phyloP scores from a whole-genome alignment of 1,284 basidiomycete species.

The Ustilago bromivora region DNA sequence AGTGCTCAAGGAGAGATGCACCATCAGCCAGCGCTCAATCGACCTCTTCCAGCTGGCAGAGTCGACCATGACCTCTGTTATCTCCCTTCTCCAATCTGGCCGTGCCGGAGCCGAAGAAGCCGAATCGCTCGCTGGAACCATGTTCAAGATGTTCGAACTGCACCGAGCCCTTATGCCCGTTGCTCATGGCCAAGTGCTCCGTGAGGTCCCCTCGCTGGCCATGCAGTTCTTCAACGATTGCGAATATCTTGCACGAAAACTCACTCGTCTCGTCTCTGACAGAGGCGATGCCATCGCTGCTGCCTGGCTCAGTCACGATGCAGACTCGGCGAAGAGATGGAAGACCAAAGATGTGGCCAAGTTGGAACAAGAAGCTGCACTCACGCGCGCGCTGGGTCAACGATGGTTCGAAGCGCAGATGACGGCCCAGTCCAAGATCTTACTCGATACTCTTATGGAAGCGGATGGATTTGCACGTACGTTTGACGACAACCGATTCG shows the following conservation, averaged over 20 bases:
- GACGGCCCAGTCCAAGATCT: slow-evolving; percentile 71
- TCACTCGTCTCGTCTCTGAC: slow-evolving; percentile 54
- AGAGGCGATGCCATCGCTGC: slow-evolving; percentile 65
- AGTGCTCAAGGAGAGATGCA: slow-evolving; percentile 36
- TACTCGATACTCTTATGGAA: slow-evolving; percentile 74
- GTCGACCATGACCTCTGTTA: slow-evolving; percentile 24
- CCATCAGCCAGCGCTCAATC: slow-evolving; percentile 49
- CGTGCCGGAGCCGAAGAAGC: slow-evolving; percentile 5
- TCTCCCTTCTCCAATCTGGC: slow-evolving; percentile 15
- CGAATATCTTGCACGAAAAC: slow-evolving; percentile 74
- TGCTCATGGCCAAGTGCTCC: slow-evolving; percentile 74
- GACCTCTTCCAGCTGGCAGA: slow-evolving; percentile 43
- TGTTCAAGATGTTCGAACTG: slow-evolving; percentile 78
- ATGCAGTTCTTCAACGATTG: slow-evolving; percentile 91
- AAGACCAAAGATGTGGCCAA: slow-evolving; percentile 20
- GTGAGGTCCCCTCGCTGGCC: slow-evolving; percentile 74
- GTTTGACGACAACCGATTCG: slow-evolving; percentile 80
- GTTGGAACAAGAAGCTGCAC: slow-evolving; percentile 47
- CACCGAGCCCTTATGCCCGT: slow-evolving; percentile 86
- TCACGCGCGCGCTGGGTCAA: slow-evolving; percentile 47
- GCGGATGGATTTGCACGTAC: slow-evolving; percentile 81
- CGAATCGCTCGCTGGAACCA: slow-evolving; percentile 22
- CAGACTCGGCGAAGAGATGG: slow-evolving; percentile 27
- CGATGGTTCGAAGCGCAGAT: slow-evolving; percentile 59
- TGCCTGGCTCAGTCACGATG: slow-evolving; percentile 20